Percentiles rank a stretch among this genome's conserved stretches.
Conservation (phyloP, 208 protist species). For the Leishmania aethiopica region DNA sequence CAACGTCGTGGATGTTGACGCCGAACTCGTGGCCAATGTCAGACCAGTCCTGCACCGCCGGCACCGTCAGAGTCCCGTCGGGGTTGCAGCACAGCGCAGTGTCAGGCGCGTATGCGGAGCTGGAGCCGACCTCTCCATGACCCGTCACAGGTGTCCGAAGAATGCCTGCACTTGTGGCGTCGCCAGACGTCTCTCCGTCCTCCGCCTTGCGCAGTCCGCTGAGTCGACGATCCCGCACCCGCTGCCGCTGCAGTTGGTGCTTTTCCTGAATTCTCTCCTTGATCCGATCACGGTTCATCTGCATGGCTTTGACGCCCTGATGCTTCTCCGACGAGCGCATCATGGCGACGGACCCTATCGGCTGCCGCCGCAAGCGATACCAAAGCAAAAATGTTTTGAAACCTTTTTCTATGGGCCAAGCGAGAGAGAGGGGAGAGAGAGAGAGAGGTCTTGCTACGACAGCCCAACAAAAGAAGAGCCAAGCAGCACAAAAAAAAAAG, state of each 20-base stretch:
- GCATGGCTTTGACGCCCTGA: conserved; percentile 53
- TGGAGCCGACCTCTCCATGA: too few species aligned
- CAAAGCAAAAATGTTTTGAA: neutral
- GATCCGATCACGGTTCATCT: conserved; percentile 48
- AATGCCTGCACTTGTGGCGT: neutral
- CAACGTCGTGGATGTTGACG: conserved; percentile 49
- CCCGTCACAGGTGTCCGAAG: neutral
- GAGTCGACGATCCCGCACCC: conserved; percentile 27
- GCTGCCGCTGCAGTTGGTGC: conserved; percentile 29
- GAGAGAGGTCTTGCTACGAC: neutral
- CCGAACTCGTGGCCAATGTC: conserved; percentile 61
- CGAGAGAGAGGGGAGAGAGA: neutral
- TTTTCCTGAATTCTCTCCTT: conserved; percentile 65
- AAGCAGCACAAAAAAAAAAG: neutral
- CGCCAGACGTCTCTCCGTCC: neutral
- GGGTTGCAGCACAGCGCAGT: neutral
- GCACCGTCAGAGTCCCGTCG: conserved; percentile 6
- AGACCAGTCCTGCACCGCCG: conserved; percentile 41
- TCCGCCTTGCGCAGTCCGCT: conserved; percentile 23
- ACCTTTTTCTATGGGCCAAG: too few species aligned
- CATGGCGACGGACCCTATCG: neutral
- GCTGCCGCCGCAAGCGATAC: neutral
- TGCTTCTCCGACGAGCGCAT: conserved; percentile 10
- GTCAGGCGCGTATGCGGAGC: neutral
- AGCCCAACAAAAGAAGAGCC: neutral